A percentile compares a stretch with the other conserved stretches of the same genome.
Evolutionary conservation across 2,329 filamentous ascomycete species (phyloP).

Genomic region (Sclerotinia glacialis): DNA sequence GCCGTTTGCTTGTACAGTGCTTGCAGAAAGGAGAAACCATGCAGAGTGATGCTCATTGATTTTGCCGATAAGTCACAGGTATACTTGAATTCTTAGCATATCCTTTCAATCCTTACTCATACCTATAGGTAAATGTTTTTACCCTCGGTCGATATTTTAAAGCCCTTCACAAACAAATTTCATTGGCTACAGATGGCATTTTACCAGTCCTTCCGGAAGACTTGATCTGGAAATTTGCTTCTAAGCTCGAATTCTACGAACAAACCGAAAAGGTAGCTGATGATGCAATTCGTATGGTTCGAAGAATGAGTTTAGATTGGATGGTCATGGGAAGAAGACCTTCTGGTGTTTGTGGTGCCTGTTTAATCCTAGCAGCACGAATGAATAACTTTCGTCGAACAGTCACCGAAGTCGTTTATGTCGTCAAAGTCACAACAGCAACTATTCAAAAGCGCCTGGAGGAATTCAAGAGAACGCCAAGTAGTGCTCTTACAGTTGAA

Average conservation of each 20-base stretch:
- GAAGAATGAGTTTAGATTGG: conserved; percentile 95
- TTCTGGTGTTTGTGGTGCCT: conserved; percentile 90
- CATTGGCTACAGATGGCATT: conserved; percentile 63
- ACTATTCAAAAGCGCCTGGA: conserved; percentile 89
- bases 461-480: conserved; percentile 86
- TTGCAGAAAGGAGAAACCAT: conserved; percentile 74
- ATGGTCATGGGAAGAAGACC: conserved; percentile 93
- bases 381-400: conserved; percentile 98
- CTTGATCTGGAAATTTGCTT: conserved; percentile 85
- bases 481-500: conserved; percentile 79
- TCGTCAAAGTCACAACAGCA: conserved; percentile 92
- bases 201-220: conserved; percentile 80
- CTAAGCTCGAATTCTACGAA: conserved; percentile 84
- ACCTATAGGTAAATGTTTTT: conserved; percentile 74
- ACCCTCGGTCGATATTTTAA: conserved; percentile 89
- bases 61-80: conserved; percentile 76
- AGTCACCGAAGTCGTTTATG: conserved; percentile 92
- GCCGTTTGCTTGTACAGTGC: conserved; percentile 91
- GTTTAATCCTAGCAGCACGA: conserved; percentile 87
- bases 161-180: conserved; percentile 68
- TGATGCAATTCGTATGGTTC: conserved; percentile 82
- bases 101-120: conserved; percentile 1
- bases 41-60: conserved; percentile 91
- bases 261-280: conserved; percentile 80
- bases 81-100: conserved; percentile 26